phyloP scores from a whole-genome alignment of 2,329 filamentous ascomycete genomes.

The Exophiala alcalophila region DNA sequence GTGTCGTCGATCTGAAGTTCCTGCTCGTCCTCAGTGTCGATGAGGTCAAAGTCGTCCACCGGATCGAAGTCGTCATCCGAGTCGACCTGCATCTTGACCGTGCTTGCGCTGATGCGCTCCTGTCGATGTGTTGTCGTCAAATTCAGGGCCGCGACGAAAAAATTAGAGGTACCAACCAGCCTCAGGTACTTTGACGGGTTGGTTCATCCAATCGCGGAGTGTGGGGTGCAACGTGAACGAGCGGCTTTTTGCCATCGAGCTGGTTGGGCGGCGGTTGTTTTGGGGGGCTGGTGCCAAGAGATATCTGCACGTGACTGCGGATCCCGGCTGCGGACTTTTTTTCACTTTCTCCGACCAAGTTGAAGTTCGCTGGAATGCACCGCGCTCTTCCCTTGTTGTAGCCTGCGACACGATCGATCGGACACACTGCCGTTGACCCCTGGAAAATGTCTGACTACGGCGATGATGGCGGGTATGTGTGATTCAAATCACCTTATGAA shows the following conservation, averaged over 20 bases:
- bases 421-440: too few species aligned
- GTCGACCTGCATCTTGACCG: constrained; percentile 23
- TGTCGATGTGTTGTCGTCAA: constrained; percentile 6
- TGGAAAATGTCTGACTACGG: constrained; percentile 72
- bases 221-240: constrained; percentile 7
- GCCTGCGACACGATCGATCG: too few species aligned
- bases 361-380: constrained; percentile 4
- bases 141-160: constrained; percentile 12
- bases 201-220: constrained; percentile 3
- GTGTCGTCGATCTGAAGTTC: constrained; percentile 23
- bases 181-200: too few species aligned
- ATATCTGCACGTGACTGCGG: too few species aligned
- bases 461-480: constrained; percentile 62
- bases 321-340: too few species aligned
- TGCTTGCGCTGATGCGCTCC: constrained; percentile 6
- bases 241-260: too few species aligned
- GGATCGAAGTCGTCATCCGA: constrained; percentile 27
- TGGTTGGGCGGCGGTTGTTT: not conserved
- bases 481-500: constrained; percentile 32
- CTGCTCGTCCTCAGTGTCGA: constrained; percentile 23
- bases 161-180: too few species aligned
- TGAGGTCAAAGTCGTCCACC: constrained; percentile 25
- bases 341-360: not conserved
- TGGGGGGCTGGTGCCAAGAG: not conserved
- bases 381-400: not conserved